A percentile compares a stretch with the other conserved stretches of the same genome.
These are phyloP conservation scores for Rhynchosporium secalis DNA, from an alignment of 2,329 filamentous ascomycete species.

Conservation along the genomic window DNA sequence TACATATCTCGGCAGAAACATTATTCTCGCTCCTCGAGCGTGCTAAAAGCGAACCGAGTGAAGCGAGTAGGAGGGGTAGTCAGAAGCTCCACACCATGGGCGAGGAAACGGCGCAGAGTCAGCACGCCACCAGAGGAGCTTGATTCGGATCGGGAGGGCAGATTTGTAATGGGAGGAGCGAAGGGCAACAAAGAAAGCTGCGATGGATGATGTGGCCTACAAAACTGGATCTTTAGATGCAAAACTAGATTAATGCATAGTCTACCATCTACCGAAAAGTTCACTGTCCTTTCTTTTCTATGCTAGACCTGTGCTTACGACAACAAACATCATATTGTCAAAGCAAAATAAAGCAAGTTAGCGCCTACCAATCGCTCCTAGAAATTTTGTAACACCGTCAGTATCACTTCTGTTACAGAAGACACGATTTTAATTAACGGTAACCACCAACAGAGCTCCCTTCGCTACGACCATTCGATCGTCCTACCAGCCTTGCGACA, in stretches of 20 bases:
- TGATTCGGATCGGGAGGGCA: constrained; percentile 27
- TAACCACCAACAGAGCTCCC: no score
- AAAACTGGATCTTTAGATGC: constrained; percentile 25
- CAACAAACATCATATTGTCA: no score
- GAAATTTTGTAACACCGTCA: no score
- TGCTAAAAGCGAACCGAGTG: constrained; percentile 26
- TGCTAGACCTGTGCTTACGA: no score
- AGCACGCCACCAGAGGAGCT: constrained; percentile 30
- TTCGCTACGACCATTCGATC: no score
- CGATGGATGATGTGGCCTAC: constrained; percentile 26
- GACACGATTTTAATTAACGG: no score
- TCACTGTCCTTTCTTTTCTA: no score
- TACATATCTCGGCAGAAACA: constrained; percentile 24
- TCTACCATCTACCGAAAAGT: no score
- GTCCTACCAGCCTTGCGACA: no score
- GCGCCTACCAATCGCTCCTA: no score
- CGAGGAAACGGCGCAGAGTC: constrained; percentile 26
- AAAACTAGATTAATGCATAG: constrained; percentile 15
- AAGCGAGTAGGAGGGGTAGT: constrained; percentile 23
- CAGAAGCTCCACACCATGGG: constrained; percentile 24
- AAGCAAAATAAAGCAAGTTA: no score
- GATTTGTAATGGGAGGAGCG: constrained; percentile 18
- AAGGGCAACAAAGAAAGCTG: constrained; percentile 27
- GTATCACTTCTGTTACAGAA: no score
- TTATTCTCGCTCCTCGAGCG: constrained; percentile 23